Evolutionary conservation across 495 filamentous ascomycete species (phyloP).

Genomic region (Xylaria acuta): DNA sequence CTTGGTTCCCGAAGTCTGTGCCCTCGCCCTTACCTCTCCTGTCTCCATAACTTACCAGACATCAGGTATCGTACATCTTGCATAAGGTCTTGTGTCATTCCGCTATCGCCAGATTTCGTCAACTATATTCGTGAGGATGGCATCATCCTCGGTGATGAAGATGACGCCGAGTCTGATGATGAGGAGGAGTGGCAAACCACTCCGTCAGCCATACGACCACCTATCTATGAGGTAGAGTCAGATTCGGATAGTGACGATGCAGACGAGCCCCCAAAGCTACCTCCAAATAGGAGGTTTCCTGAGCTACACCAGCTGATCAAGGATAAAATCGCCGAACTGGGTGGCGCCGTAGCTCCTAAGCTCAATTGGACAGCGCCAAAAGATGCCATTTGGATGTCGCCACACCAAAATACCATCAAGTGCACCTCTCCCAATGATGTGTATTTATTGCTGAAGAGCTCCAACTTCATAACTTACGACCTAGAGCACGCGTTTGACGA

Average conservation of each 20-base stretch:
- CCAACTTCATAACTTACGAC: conserved; percentile 92
- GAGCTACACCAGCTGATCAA: conserved; percentile 80
- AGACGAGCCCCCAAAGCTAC: conserved; percentile 42
- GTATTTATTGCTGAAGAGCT: conserved; percentile 90
- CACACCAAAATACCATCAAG: conserved; percentile 84
- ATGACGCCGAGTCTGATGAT: conserved; percentile 47
- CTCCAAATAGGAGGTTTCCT: conserved; percentile 57
- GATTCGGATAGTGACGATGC: conserved; percentile 50
- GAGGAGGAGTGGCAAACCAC: conserved; percentile 55
- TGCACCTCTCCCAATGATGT: conserved; percentile 88
- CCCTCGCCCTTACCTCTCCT: not conserved
- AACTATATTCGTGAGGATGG: conserved; percentile 91
- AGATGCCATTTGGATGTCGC: conserved; percentile 93
- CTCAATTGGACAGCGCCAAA: conserved; percentile 97
- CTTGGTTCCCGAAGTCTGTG: conserved; percentile 80
- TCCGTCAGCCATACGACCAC: conserved; percentile 38
- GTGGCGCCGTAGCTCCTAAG: conserved; percentile 86
- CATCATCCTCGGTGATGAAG: conserved; percentile 78
- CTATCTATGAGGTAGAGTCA: conserved; percentile 45
- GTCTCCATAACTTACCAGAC: conserved; percentile 29
- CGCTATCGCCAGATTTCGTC: conserved; percentile 75
- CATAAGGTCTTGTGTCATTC: conserved; percentile 84
- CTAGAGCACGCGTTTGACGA: conserved; percentile 91
- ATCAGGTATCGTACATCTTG: conserved; percentile 74
- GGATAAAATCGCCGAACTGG: conserved; percentile 75